A percentile compares a stretch with the other conserved stretches of the same genome.
phyloP scores from a whole-genome alignment of 2,329 filamentous ascomycete species.

The Curvularia eragrostidis region DNA sequence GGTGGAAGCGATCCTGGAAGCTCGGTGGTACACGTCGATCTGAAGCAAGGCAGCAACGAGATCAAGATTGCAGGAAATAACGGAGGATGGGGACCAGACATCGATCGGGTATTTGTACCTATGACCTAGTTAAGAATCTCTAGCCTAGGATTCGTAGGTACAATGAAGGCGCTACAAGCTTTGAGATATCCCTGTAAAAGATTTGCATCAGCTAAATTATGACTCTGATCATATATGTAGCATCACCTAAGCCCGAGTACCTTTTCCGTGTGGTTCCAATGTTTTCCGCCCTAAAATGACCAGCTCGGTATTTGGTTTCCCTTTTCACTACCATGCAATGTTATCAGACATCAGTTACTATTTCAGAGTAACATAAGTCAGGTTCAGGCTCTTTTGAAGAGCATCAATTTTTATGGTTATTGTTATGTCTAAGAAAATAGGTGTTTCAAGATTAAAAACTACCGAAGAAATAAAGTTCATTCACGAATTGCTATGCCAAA shows the following conservation, averaged over 20 bases:
- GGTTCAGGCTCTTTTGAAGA: too few relatives aligned
- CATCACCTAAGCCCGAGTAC: background rate
- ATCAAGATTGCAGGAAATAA: slow-evolving; percentile 56
- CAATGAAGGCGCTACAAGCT: background rate
- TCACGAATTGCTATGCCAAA: too few relatives aligned
- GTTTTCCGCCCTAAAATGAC: too few relatives aligned
- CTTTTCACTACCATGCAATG: too few relatives aligned
- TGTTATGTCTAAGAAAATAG: too few relatives aligned
- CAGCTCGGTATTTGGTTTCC: too few relatives aligned
- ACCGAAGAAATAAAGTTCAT: too few relatives aligned
- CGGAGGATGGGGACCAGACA: slow-evolving; percentile 58
- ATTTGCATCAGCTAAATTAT: background rate
- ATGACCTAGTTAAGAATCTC: slow-evolving; percentile 12
- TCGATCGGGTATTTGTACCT: slow-evolving; percentile 64
- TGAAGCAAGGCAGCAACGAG: slow-evolving; percentile 59
- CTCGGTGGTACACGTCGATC: slow-evolving; percentile 57
- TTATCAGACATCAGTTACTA: too few relatives aligned
- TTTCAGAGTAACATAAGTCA: too few relatives aligned
- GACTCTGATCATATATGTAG: background rate
- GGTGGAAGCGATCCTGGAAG: slow-evolving; percentile 55
- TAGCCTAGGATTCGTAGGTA: background rate
- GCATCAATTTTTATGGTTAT: too few relatives aligned
- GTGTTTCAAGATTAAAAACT: too few relatives aligned
- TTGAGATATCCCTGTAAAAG: background rate
- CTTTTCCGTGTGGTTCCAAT: too few relatives aligned